Conservation (phyloP, 73 alveolate species). For the Paramecium biaurelia region DNA sequence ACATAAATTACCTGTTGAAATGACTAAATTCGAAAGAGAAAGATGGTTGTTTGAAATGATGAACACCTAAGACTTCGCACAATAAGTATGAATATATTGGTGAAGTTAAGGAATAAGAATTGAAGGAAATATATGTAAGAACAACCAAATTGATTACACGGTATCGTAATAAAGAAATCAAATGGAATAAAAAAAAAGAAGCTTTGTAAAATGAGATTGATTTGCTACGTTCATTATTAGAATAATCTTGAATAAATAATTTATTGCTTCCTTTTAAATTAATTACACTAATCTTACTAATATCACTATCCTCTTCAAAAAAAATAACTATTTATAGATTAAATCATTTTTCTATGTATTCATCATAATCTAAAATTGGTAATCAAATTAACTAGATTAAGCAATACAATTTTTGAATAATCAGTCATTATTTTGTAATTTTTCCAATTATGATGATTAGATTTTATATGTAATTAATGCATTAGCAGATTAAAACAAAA, state of each 20-base stretch:
- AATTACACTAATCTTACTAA: background rate
- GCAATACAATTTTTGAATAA: background rate
- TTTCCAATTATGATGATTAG: background rate
- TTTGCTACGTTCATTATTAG: background rate
- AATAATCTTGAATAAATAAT: background rate
- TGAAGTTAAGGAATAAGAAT: constrained; percentile 26
- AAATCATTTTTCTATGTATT: background rate
- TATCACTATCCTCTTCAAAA: background rate
- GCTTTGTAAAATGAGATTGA: constrained; percentile 45
- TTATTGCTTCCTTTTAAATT: background rate
- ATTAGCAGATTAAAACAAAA: background rate
- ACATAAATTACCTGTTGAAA: constrained; percentile 49
- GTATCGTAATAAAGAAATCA: constrained; percentile 28
- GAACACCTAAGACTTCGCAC: background rate
- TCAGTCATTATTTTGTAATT: background rate
- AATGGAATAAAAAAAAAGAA: constrained; percentile 9
- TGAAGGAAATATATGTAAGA: constrained; percentile 6
- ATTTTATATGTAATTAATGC: background rate
- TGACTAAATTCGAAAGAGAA: constrained; percentile 46
- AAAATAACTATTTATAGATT: background rate
- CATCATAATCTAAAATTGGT: background rate
- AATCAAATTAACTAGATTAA: background rate
- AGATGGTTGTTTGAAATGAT: constrained; percentile 55
- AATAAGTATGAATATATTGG: constrained; percentile 29
- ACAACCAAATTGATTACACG: constrained; percentile 35